Base-by-base conservation (phyloP, 139 green algal genomes). In the Tetradesmus lagerheimii region DNA sequence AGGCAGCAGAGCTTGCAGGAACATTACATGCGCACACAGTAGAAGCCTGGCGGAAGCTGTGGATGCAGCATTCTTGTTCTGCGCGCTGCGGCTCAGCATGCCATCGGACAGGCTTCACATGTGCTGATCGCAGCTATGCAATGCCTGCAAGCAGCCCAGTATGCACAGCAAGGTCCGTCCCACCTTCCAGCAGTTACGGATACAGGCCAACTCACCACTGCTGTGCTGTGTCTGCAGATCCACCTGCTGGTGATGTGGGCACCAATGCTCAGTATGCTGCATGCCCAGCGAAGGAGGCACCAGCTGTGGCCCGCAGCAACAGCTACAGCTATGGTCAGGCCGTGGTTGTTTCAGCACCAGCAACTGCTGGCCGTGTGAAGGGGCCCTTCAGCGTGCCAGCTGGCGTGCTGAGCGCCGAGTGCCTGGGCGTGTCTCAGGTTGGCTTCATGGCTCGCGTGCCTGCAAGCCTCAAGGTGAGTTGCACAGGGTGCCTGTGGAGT, bases 391-490 rank as follows among this genome's bases (percentile, higher is more conserved):
- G 81, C 1, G 38, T 95, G 43, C 91, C 93, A 9, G 92, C 88
- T 43, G 89, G 89, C 1, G 89, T 83, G 1, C 79, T 93, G 34
- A 94, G 89, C 23, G 77, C 83, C 11, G 43, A 90, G 37, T 95
- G 93, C 74, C 37, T 45, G 23, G 83, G 93, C 74, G 11, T 87
- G 76, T 74, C 66, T 9, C 37, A 50, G 9, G 89, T 95, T 8
- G 93, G 93, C 35, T 92, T 91, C 78, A 80, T 95, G 62, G 25
- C 81, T 27, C 67, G 50, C 1, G 27, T 90, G 27, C 91, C 91
- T 35, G 62, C 83, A 27, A 88, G 64, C 64, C 85, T 75, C 29
- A 79, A 76, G 79, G 85, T 90, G 67, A 38, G 90, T 0, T 25
- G 3, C 27, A 11, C 37, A 11, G 20, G 11, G 8, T 18, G 9